Conservation (phyloP, 2,329 filamentous ascomycete genomes). For the Exophiala sideris region DNA sequence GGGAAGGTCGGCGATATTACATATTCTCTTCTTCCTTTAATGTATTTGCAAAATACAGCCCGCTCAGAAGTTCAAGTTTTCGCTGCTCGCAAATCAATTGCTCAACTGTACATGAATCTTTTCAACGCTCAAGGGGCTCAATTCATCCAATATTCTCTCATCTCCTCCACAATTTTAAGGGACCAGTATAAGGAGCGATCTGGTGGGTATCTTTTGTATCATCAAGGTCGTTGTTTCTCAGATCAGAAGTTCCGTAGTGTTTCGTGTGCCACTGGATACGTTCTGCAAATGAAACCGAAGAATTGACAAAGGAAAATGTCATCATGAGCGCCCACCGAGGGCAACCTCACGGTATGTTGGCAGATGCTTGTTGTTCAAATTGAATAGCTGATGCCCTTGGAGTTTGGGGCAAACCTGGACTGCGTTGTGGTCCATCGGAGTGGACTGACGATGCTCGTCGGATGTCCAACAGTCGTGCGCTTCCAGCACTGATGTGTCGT, state of each 20-base stretch:
- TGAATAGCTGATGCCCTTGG: neutral
- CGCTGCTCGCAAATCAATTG: constrained; percentile 14
- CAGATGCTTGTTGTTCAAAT: constrained; percentile 5
- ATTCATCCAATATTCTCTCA: neutral
- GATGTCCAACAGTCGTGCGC: constrained; percentile 70
- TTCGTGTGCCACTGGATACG: constrained; percentile 1
- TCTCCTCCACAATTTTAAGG: constrained; percentile 1
- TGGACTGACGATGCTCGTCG: constrained; percentile 53
- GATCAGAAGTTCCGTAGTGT: neutral
- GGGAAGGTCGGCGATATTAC: neutral
- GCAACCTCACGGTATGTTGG: constrained; percentile 2
- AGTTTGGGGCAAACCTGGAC: constrained; percentile 10
- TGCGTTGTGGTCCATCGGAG: constrained; percentile 33
- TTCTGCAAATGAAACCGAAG: constrained; percentile 2
- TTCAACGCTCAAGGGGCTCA: constrained; percentile 1
- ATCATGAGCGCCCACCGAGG: neutral
- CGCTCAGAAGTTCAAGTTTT: constrained; percentile 5
- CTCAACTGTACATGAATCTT: constrained; percentile 11
- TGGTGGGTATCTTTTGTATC: constrained; percentile 15
- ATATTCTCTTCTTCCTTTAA: constrained; percentile 1
- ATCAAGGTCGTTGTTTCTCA: constrained; percentile 13
- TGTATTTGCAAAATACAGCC: constrained; percentile 5
- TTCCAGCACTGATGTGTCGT: constrained; percentile 72
- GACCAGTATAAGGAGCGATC: constrained; percentile 17
- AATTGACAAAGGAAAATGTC: constrained; percentile 13